Conservation (phyloP, 768 basidiomycete species). For the Agaricus sinodeliciosus region DNA sequence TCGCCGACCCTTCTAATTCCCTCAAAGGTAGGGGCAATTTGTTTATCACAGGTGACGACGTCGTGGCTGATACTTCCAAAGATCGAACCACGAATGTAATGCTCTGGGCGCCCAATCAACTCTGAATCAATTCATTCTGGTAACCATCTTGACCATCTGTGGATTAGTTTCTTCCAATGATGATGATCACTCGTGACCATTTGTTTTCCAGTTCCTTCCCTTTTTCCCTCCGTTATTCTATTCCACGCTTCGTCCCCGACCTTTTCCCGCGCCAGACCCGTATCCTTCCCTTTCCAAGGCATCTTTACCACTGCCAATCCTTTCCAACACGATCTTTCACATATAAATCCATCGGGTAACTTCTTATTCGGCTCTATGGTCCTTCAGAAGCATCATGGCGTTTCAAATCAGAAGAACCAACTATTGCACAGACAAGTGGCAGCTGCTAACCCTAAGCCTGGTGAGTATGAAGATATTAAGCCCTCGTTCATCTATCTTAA, state of each 20-base stretch:
- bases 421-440: too few species aligned
- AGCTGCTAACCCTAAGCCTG: too few species aligned
- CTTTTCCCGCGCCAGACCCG: neutral
- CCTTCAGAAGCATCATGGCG: too few species aligned
- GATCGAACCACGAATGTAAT: too few species aligned
- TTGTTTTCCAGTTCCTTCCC: conserved; percentile 1
- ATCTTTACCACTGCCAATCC: neutral
- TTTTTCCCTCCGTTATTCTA: neutral
- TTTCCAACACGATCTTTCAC: conserved; percentile 3
- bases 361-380: neutral
- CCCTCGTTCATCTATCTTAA: too few species aligned
- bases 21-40: neutral
- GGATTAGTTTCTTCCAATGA: neutral
- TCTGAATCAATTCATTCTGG: neutral
- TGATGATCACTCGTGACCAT: conserved; percentile 6
- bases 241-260: neutral
- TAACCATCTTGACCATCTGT: neutral
- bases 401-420: too few species aligned
- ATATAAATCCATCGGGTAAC: neutral
- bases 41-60: too few species aligned
- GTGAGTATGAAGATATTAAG: too few species aligned
- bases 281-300: neutral
- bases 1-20: neutral
- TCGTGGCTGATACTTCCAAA: too few species aligned
- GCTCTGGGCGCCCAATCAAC: too few species aligned